Base-by-base conservation (phyloP, 1,284 basidiomycete genomes). In the Pseudomicrostroma phylloplanum region DNA sequence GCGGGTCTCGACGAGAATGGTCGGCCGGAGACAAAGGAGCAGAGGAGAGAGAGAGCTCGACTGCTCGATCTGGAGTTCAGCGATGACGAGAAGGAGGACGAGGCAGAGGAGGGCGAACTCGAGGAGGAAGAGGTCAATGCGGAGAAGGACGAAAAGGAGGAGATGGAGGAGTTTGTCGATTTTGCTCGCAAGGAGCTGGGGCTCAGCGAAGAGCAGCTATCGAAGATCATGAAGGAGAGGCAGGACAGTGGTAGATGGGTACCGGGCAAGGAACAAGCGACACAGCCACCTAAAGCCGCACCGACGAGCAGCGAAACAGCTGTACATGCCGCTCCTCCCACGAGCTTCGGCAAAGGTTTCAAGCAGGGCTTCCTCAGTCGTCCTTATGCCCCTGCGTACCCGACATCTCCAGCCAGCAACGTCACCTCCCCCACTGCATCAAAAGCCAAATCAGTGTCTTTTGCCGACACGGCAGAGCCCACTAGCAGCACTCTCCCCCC, bases 111-210 rank as follows among this genome's bases (percentile, higher is more conserved):
- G 43, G 67, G 67, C 46, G 55, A 23, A 25, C 62, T 56, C 23
- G 26, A 39, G 40, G 21, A 23, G 8, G 59, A n/a, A 3, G 59
- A 15, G 39, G 59, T 23, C 11, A 59, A 62, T 9, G 55, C 11
- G 25, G 53, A 36, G 7, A 12, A 64, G 1, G 68, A 66, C 15
- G 53, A 55, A 0, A 62, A 19, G 1, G 62, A 59, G 13, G 59
- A 59, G 39, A 36, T 65, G 48, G 58, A 30, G 6, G 64, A 67
- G 17, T 56, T 74, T 43, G 41, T 74, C 30, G 66, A 71, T 30
- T 74, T 68, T 53, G 65, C 71, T 0, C 46, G 71, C n/a, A 67
- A 65, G 41, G 67, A 64, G 30, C 55, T 74, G 6, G 70, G 70
- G 1, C 26, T 74, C 40, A 64, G 54, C 4, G 58, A 60, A 39